Conservation (phyloP, 208 protist genomes). For the Crithidia mellificae region DNA sequence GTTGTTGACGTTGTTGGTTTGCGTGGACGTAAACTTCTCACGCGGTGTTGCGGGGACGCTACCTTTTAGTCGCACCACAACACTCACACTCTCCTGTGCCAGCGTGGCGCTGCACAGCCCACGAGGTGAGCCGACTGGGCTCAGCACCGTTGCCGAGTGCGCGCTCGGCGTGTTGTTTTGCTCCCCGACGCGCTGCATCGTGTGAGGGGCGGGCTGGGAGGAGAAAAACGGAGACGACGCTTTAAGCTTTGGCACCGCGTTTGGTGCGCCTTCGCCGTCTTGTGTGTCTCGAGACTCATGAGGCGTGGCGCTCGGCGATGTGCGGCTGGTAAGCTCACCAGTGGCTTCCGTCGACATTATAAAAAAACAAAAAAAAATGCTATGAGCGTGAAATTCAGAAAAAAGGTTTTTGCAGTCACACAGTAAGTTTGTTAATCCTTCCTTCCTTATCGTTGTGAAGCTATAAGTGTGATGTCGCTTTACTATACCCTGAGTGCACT, state of each 20-base stretch:
- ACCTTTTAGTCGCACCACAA: conserved; percentile 44
- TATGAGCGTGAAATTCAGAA: no score
- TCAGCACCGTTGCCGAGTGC: neutral
- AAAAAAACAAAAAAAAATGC: no score
- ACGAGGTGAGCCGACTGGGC: neutral
- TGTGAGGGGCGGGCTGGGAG: neutral
- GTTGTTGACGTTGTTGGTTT: no score
- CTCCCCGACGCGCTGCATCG: neutral
- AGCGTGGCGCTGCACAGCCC: neutral
- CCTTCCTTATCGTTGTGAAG: no score
- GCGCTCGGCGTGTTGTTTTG: neutral
- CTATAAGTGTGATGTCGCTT: no score
- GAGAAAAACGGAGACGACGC: neutral
- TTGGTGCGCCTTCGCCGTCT: neutral
- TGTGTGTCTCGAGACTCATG: neutral
- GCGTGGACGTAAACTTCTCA: conserved; percentile 3
- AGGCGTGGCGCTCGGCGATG: neutral
- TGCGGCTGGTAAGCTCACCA: no score
- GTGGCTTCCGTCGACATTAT: neutral
- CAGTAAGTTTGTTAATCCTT: no score
- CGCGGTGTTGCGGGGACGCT: neutral
- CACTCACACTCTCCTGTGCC: conserved; percentile 37
- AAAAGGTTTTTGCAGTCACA: no score
- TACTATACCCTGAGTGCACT: no score
- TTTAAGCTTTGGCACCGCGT: neutral